A percentile compares a stretch with the other conserved stretches of the same genome.
Evolutionary conservation across 345 rosid genomes (phyloP).

Genomic region (Brassica cretica): DNA sequence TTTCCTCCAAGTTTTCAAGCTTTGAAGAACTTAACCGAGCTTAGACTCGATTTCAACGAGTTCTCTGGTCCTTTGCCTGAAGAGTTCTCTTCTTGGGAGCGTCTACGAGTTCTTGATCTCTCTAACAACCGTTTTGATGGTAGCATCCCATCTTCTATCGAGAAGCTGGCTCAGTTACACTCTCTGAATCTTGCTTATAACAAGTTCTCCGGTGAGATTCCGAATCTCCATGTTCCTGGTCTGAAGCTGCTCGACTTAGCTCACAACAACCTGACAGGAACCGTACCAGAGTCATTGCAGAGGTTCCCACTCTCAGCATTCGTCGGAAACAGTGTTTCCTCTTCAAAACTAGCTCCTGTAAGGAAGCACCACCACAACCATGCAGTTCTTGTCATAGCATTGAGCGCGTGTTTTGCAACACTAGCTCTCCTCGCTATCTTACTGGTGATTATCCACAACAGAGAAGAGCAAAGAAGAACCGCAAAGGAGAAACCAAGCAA

Average conservation of each 20-base stretch:
- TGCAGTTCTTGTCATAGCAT: conserved; percentile 53
- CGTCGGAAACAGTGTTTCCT: conserved; percentile 46
- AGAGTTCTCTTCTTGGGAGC: conserved; percentile 69
- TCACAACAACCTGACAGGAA: conserved; percentile 69
- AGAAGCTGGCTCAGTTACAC: conserved; percentile 50
- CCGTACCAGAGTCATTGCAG: conserved; percentile 59
- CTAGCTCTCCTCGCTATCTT: conserved; percentile 49
- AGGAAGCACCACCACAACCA: conserved; percentile 50
- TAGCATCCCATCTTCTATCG: conserved; percentile 57
- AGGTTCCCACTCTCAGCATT: conserved; percentile 69
- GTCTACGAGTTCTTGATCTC: conserved; percentile 58
- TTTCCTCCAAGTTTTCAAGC: conserved; percentile 62
- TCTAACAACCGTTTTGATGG: conserved; percentile 67
- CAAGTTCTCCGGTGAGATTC: conserved; percentile 71
- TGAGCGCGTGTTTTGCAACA: conserved; percentile 51
- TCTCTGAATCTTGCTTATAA: conserved; percentile 65
- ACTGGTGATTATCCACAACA: conserved; percentile 42
- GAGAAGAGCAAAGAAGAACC: conserved; percentile 33
- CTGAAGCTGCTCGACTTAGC: conserved; percentile 63
- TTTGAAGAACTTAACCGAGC: conserved; percentile 58
- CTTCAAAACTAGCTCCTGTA: conserved; percentile 33
- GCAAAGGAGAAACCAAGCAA: conserved; percentile 49
- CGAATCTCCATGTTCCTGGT: conserved; percentile 50
- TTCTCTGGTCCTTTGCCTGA: conserved; percentile 65
- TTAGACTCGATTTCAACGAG: conserved; percentile 68